A percentile compares a stretch with the other conserved stretches of the same genome.
Conservation (phyloP, 2,329 filamentous ascomycete species). For the Sphaerostilbella broomeana region DNA sequence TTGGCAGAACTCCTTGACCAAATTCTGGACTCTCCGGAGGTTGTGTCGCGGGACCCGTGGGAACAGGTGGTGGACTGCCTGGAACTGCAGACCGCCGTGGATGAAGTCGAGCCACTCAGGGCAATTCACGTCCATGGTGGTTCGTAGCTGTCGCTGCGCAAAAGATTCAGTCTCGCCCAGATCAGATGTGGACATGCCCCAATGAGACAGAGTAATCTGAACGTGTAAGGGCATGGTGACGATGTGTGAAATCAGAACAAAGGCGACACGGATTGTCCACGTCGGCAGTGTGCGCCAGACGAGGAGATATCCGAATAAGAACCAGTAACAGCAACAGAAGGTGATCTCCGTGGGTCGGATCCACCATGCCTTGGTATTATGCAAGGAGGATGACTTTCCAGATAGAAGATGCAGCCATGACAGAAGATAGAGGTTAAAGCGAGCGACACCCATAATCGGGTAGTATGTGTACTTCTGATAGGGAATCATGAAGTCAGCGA, state of each 20-base stretch:
- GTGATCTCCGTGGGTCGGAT: slow-evolving; percentile 32
- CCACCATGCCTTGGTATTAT: slow-evolving; percentile 63
- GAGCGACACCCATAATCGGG: slow-evolving; percentile 68
- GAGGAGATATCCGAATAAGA: slow-evolving; percentile 78
- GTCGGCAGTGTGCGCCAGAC: slow-evolving; percentile 38
- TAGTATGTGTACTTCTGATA: slow-evolving; percentile 81
- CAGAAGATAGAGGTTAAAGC: slow-evolving; percentile 80
- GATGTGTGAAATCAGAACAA: slow-evolving; percentile 74
- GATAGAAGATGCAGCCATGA: slow-evolving; percentile 63
- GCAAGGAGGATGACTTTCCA: slow-evolving; percentile 58
- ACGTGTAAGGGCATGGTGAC: slow-evolving; percentile 76
- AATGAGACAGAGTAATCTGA: slow-evolving; percentile 87
- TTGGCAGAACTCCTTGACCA: slow-evolving; percentile 74
- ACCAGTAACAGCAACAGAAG: slow-evolving; percentile 68
- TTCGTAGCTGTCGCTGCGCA: slow-evolving; percentile 82
- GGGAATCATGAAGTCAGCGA: slow-evolving; percentile 63
- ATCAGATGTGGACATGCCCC: slow-evolving; percentile 87
- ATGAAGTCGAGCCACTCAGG: slow-evolving; percentile 83
- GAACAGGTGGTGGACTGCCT: slow-evolving; percentile 81
- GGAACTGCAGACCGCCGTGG: slow-evolving; percentile 84
- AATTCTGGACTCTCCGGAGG: slow-evolving; percentile 63
- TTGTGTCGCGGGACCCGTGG: slow-evolving; percentile 82
- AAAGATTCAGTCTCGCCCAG: slow-evolving; percentile 80
- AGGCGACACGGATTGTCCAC: slow-evolving; percentile 60
- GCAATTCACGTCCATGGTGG: slow-evolving; percentile 90